Evolutionary conservation across 1,284 basidiomycete species (phyloP), one percentile per base, ranked within the genome.

Genomic region (Coniophora puteana): DNA sequence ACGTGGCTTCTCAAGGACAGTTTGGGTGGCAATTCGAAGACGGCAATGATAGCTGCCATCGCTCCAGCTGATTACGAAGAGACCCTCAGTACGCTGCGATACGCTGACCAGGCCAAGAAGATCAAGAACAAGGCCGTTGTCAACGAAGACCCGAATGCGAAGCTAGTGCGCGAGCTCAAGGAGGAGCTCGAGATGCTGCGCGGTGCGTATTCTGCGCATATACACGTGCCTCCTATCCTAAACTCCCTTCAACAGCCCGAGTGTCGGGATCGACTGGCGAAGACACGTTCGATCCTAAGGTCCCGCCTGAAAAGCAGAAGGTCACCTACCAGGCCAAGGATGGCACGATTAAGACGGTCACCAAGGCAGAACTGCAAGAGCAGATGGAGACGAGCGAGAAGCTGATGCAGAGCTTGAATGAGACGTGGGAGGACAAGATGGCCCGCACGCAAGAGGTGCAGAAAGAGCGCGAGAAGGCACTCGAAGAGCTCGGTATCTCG

Each of bases 81-180:
- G 67, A 98, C 95, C 11, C 71, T 98, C 46, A 93, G 91, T 67
- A 95, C 93, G 4, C 70, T 95, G 44, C 84, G 95, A 3, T 99
- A 99, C 65, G 96, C 95, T 50, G 94, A 98, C 70, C 92, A 90
- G 60, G 94, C 95, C 20, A 99, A 99, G 83, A 96, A 95, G 81
- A 99, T 99, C 72, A 96, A 95, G 83, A 99, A 98, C 67, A 96
- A 98, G 72, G 95, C 95, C 13, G 82, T 98, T 38, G 90, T 99
- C 53, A 99, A 99, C 65, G 95, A 99, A 67, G 95, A 99, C 74
- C 94, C 96, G 14, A 99, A 98, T 58, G 95, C 95, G 58, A 97
- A 93, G 70, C 83, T 98, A 43, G 94, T 98, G 41, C 88, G 95
- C 38, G 95, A 98, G 66, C 85, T 98, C 60, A 98, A 98, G 66